Evolutionary conservation across 768 basidiomycete genomes (phyloP).

Genomic region (Naematelia aurantialba): DNA sequence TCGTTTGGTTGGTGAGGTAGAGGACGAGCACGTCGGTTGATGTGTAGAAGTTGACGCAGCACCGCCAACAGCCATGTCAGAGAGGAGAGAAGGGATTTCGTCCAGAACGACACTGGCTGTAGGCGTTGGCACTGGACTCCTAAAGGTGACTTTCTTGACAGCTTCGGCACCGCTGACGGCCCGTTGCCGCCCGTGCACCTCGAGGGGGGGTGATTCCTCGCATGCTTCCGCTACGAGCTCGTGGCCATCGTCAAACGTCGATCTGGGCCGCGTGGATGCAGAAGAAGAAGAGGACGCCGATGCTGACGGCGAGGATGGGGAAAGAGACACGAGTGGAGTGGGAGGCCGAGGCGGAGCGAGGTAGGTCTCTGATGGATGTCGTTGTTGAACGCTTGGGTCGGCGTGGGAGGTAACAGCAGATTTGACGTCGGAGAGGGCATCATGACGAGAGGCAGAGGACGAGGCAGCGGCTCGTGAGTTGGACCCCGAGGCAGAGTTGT

Average conservation of each 20-base stretch:
- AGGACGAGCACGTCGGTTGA: not conserved
- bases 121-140: slow-evolving; percentile 36
- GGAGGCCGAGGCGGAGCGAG: not conserved
- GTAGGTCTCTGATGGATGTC: not conserved
- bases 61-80: not conserved
- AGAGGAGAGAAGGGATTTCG: not conserved
- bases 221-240: slow-evolving; percentile 1
- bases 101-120: slow-evolving; percentile 30
- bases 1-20: not conserved
- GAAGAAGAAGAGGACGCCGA: slow-evolving; percentile 9
- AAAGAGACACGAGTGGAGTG: slow-evolving; percentile 5
- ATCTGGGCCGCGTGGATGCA: slow-evolving; percentile 8
- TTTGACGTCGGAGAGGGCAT: too few species aligned
- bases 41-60: not conserved
- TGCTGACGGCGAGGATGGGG: too few species aligned
- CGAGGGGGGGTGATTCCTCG: not conserved
- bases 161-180: slow-evolving; percentile 9
- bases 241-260: not conserved
- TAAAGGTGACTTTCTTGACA: slow-evolving; percentile 43
- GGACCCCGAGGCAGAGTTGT: not conserved
- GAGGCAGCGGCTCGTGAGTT: not conserved
- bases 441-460: not conserved
- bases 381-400: too few species aligned
- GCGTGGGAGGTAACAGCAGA: too few species aligned
- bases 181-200: slow-evolving; percentile 6